These are phyloP conservation scores for Alternaria infectoria DNA, from an alignment of 2,329 filamentous ascomycete genomes.

Conservation along the genomic window DNA sequence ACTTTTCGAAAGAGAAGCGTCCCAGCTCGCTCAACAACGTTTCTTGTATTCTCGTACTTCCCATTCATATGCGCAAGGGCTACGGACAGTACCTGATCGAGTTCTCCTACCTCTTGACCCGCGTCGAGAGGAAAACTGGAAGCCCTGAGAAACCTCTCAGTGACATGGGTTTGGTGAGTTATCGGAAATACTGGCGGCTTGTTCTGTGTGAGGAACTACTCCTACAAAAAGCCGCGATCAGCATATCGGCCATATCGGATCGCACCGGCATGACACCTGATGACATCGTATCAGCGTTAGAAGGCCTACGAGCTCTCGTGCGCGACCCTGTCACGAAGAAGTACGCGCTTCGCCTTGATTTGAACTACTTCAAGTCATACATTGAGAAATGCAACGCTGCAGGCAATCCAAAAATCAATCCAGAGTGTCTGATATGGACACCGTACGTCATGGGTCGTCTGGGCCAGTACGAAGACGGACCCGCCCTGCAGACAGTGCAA, in stretches of 20 bases:
- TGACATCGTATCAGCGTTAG: constrained; percentile 91
- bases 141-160: constrained; percentile 97
- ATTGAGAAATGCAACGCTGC: constrained; percentile 89
- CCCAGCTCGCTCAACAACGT: constrained; percentile 96
- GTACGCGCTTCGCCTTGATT: constrained; percentile 88
- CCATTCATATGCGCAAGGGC: constrained; percentile 95
- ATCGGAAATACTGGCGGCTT: constrained; percentile 95
- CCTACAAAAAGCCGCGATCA: constrained; percentile 62
- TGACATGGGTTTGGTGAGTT: constrained; percentile 96
- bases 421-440: constrained; percentile 86
- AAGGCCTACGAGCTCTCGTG: constrained; percentile 86
- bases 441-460: constrained; percentile 95
- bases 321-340: constrained; percentile 85
- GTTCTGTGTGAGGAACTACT: constrained; percentile 85
- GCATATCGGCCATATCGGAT: constrained; percentile 74
- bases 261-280: constrained; percentile 95
- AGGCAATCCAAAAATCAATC: constrained; percentile 83
- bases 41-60: constrained; percentile 93
- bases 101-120: constrained; percentile 95
- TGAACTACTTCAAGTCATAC: constrained; percentile 84
- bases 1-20: constrained; percentile 98
- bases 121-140: constrained; percentile 90
- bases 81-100: constrained; percentile 97
- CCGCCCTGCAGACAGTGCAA: constrained; percentile 83
- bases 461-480: constrained; percentile 81